Conservation (phyloP, 257 asterid species). For the Solanum arcanum region DNA sequence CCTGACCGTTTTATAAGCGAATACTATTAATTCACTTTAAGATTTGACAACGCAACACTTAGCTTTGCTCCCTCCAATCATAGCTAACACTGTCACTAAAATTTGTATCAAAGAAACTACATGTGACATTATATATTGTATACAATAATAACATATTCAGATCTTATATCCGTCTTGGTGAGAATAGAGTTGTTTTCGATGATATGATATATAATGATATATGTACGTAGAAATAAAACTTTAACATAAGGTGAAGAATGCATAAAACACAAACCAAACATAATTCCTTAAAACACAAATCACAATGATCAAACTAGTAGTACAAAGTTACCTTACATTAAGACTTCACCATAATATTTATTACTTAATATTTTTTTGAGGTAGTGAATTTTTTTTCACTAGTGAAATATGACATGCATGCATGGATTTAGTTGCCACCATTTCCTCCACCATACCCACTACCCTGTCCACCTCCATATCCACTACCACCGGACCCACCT, state of each 20-base stretch:
- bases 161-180: neutral
- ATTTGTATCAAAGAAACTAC: neutral
- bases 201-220: neutral
- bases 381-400: neutral
- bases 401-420: neutral
- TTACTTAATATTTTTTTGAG: neutral
- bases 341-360: neutral
- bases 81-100: neutral
- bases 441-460: conserved; percentile 42
- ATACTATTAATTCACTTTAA: neutral
- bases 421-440: conserved; percentile 22
- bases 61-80: neutral
- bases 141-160: neutral
- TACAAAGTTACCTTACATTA: neutral
- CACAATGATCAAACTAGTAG: neutral
- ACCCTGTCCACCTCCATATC: conserved; percentile 14
- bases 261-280: neutral
- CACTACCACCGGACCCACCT: conserved; percentile 4
- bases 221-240: neutral
- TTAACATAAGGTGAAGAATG: neutral
- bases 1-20: neutral
- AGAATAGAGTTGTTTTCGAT: neutral
- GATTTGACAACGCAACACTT: neutral
- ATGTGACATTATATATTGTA: neutral
- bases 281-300: neutral